Evolutionary conservation across 208 protist species (phyloP), one percentile per base, ranked within the genome.

Genomic region (Leishmania tarentolae): DNA sequence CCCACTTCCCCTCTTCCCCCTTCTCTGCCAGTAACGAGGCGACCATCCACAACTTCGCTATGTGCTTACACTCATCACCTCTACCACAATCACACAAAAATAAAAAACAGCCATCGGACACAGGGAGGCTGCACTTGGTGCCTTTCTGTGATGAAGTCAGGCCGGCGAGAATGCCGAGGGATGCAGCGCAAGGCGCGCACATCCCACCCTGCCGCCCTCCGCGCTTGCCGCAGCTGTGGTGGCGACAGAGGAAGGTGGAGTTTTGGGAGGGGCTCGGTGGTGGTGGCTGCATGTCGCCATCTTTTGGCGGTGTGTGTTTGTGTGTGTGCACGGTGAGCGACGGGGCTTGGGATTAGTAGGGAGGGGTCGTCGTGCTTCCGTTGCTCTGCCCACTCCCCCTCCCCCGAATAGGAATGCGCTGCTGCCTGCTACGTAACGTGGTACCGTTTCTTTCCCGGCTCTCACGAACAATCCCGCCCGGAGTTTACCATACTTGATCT

Each of bases 391-490:
- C 69, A 74, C 21, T 21, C 40, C n/a, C 40, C 44, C 19, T 7
- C 28, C 69, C 44, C 0, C 28, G 8, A 8, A 35, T 15, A 24
- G 40, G 13, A 42, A 37, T 2, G 15, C 7, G 19, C 52, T 76
- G 31, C 28, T 59, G 72, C 46, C 1, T 28, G 72, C 72, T 63
- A 52, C 24, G 7, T 47, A 0, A 7, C 52, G 2, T 56, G 44
- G 11, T 0, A 28, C n/a, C 19, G 17, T 31, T 53, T 53, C 21
- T 74, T 57, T 28, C 1, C 65, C 81, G 85, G 87, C 85, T 61
- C 86, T 85, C 80, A 88, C 73, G 89, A 90, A 92, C 86, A 92
- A 92, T 92, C 89, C 89, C 89, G 87, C 89, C 86, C 72, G 80
- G 89, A 90, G 89, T 90, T 73, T 92, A 92, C 56, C 82, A 75